phyloP scores from a whole-genome alignment of 2,329 filamentous ascomycete genomes.

The Oidium heveae region DNA sequence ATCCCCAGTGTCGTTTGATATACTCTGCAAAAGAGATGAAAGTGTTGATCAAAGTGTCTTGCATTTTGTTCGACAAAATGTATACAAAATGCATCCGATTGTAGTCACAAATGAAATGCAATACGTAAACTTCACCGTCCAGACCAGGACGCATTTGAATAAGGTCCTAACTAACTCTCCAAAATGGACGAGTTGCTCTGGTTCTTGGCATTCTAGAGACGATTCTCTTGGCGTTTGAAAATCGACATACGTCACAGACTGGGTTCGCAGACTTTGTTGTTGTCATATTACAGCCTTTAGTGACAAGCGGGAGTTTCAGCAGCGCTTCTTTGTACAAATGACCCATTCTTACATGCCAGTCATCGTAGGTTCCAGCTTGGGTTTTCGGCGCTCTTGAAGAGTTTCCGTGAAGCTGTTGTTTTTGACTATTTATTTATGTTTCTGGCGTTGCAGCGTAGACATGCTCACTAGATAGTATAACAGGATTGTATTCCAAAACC shows the following conservation, averaged over 20 bases:
- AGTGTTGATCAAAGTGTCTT: not conserved
- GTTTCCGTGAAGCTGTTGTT: no score
- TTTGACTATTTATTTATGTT: no score
- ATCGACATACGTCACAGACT: not conserved
- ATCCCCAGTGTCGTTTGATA: not conserved
- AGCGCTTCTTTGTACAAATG: no score
- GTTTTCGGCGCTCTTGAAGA: no score
- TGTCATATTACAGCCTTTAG: no score
- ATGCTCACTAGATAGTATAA: no score
- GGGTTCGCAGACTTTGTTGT: no score
- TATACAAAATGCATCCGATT: not conserved
- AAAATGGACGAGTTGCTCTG: not conserved
- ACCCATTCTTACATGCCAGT: no score
- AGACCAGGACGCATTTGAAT: not conserved
- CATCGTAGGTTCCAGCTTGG: no score
- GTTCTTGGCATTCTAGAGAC: not conserved
- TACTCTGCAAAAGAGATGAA: not conserved
- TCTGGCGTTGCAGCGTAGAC: no score
- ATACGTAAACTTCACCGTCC: not conserved
- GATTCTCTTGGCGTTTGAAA: not conserved
- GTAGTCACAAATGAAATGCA: not conserved
- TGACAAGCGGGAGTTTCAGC: no score
- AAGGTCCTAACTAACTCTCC: not conserved
- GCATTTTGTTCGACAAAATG: not conserved
- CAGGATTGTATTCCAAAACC: no score